These are phyloP conservation scores for Teunomyces panamensis DNA, from an alignment of 805 yeast genomes.

Conservation along the genomic window DNA sequence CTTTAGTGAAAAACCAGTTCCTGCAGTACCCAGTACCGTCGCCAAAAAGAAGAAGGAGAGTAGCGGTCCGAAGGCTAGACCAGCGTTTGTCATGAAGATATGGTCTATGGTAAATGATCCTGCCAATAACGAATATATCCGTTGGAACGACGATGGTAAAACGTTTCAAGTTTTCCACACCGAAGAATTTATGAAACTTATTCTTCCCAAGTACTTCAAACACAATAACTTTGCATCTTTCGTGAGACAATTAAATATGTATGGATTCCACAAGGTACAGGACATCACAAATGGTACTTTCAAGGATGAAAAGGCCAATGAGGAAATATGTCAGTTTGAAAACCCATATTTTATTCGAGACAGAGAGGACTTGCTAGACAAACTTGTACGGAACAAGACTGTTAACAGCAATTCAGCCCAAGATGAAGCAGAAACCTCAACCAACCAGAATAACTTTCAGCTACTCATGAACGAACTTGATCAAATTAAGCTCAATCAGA, in stretches of 20 bases:
- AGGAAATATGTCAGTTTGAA: slow-evolving; percentile 86
- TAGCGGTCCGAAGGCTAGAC: slow-evolving; percentile 53
- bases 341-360: slow-evolving; percentile 76
- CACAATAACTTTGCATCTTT: slow-evolving; percentile 94
- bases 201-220: slow-evolving; percentile 89
- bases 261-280: slow-evolving; percentile 98
- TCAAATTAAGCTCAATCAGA: slow-evolving; percentile 71
- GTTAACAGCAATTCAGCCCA: slow-evolving; percentile 18
- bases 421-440: slow-evolving; percentile 14
- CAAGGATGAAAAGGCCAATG: slow-evolving; percentile 45
- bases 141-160: slow-evolving; percentile 84
- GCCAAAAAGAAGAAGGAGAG: slow-evolving; percentile 30
- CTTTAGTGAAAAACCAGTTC: background rate
- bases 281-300: slow-evolving; percentile 79
- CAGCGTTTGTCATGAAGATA: slow-evolving; percentile 89
- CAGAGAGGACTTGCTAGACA: slow-evolving; percentile 80
- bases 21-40: background rate
- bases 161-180: slow-evolving; percentile 82
- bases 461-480: slow-evolving; percentile 70
- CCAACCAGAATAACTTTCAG: slow-evolving; percentile 42
- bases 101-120: slow-evolving; percentile 96
- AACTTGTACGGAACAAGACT: slow-evolving; percentile 73
- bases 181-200: slow-evolving; percentile 77
- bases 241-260: slow-evolving; percentile 96
- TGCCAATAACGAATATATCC: slow-evolving; percentile 62